These are phyloP conservation scores for Tulasnella sp. DNA, from an alignment of 768 basidiomycete species.

Conservation along the genomic window DNA sequence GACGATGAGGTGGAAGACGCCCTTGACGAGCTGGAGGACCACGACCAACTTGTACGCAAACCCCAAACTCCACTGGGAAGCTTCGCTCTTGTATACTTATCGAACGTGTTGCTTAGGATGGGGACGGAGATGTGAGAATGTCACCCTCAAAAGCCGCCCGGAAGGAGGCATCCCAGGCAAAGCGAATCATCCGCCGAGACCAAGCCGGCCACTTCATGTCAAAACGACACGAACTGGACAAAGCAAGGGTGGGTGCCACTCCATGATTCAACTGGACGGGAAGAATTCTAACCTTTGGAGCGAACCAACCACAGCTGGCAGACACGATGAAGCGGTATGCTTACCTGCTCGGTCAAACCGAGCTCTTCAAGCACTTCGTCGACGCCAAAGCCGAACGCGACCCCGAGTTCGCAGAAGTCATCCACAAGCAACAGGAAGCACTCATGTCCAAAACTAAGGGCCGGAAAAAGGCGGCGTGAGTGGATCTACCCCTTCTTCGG, in stretches of 20 bases:
- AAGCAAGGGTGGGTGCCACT: constrained; percentile 60
- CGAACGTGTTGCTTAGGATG: constrained; percentile 8
- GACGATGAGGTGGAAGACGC: constrained; percentile 48
- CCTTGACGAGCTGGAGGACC: constrained; percentile 51
- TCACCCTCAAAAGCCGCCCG: constrained; percentile 35
- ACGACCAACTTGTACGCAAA: constrained; percentile 7
- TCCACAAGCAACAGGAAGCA: constrained; percentile 66
- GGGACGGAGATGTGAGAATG: constrained; percentile 24
- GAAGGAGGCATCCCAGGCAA: constrained; percentile 42
- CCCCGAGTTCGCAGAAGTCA: constrained; percentile 84
- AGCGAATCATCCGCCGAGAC: constrained; percentile 52
- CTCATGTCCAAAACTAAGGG: constrained; percentile 64
- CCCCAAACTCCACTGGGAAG: not conserved
- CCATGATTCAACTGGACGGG: not conserved
- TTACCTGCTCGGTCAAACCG: constrained; percentile 96
- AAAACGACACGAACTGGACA: constrained; percentile 81
- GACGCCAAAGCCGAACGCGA: constrained; percentile 94
- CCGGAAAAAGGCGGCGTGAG: constrained; percentile 62
- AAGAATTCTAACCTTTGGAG: constrained; percentile 5
- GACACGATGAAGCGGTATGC: constrained; percentile 96
- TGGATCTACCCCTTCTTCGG: not conserved
- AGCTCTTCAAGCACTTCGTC: constrained; percentile 96
- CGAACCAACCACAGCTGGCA: constrained; percentile 54
- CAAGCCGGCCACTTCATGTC: constrained; percentile 65
- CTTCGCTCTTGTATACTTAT: not conserved